phyloP scores from a whole-genome alignment of 306 rosid species.

The Acacia acuminata region DNA sequence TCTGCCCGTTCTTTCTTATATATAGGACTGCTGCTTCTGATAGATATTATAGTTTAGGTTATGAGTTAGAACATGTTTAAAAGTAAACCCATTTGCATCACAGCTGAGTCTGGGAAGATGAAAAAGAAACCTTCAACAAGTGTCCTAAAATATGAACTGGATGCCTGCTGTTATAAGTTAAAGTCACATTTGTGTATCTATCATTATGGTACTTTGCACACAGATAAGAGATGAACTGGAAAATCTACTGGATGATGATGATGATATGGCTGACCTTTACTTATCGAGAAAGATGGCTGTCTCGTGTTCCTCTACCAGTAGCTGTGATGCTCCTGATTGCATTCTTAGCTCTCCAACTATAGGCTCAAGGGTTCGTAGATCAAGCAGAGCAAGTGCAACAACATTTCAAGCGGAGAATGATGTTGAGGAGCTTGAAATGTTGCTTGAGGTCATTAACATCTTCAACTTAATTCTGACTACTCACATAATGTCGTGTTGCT shows the following conservation, averaged over 20 bases:
- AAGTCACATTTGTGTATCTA: neutral
- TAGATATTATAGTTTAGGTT: neutral
- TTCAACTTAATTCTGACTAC: neutral
- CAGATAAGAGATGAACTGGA: slow-evolving; percentile 84
- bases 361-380: slow-evolving; percentile 54
- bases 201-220: neutral
- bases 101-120: neutral
- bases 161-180: neutral
- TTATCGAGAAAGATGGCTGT: slow-evolving; percentile 61
- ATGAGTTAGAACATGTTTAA: neutral
- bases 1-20: neutral
- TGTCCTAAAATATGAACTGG: neutral
- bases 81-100: neutral
- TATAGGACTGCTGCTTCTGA: neutral
- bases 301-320: slow-evolving; percentile 51
- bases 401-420: slow-evolving; percentile 57
- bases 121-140: neutral
- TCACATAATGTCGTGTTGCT: neutral
- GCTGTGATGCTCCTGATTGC: slow-evolving; percentile 52
- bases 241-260: slow-evolving; percentile 81
- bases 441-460: slow-evolving; percentile 62
- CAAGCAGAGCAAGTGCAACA: slow-evolving; percentile 57
- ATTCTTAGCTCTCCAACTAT: slow-evolving; percentile 53
- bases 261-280: slow-evolving; percentile 85
- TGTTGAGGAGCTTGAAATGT: slow-evolving; percentile 85